phyloP scores from a whole-genome alignment of 2,329 filamentous ascomycete species.

The Parastagonospora nodorum region DNA sequence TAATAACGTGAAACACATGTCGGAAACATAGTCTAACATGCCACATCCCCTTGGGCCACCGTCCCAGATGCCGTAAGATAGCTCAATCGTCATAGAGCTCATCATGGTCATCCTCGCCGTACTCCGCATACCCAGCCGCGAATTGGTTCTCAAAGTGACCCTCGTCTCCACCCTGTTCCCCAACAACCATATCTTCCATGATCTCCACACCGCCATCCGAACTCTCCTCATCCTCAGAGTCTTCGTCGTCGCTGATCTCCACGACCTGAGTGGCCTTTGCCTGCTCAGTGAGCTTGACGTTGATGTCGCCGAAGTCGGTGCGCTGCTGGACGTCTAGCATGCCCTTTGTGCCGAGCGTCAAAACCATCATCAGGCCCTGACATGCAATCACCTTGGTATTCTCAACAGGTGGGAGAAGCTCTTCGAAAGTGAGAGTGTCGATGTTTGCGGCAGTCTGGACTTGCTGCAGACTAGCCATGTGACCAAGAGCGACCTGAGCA shows the following conservation, averaged over 20 bases:
- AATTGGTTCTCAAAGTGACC: slow-evolving; percentile 34
- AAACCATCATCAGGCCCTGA: slow-evolving; percentile 49
- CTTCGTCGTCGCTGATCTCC: slow-evolving; percentile 13
- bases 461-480: slow-evolving; percentile 22
- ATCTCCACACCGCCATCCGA: not conserved
- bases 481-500: slow-evolving; percentile 10
- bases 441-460: slow-evolving; percentile 36
- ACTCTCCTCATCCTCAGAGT: not conserved
- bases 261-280: slow-evolving; percentile 20
- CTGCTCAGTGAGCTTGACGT: slow-evolving; percentile 29
- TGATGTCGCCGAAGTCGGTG: slow-evolving; percentile 49
- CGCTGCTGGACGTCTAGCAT: slow-evolving; percentile 67
- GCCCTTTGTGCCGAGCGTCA: slow-evolving; percentile 60
- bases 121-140: slow-evolving; percentile 15
- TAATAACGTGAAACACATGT: not conserved
- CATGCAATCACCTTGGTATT: slow-evolving; percentile 68
- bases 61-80: not conserved
- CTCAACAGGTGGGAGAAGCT: slow-evolving; percentile 65
- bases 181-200: not conserved
- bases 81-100: slow-evolving; percentile 29
- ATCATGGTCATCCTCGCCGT: slow-evolving; percentile 19
- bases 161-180: not conserved
- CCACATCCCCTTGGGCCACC: not conserved
- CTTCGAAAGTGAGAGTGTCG: slow-evolving; percentile 66
- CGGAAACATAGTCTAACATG: not conserved